A percentile compares a stretch with the other conserved stretches of the same genome.
Conservation (phyloP, 2,329 filamentous ascomycete species). For the Pezizomycotina sp. region DNA sequence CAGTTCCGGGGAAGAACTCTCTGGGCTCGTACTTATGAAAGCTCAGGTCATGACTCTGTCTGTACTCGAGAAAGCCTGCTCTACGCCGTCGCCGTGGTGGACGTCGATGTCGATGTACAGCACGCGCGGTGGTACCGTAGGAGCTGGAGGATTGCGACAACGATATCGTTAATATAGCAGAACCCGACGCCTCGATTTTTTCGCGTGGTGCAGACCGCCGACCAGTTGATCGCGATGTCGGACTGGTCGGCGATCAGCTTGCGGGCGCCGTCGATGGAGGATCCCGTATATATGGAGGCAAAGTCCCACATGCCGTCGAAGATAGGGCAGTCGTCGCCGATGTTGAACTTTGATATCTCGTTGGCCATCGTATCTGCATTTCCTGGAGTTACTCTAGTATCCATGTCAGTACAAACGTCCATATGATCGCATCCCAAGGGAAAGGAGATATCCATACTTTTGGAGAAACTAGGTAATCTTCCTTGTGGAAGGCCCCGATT, state of each 20-base stretch:
- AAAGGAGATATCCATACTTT: slow-evolving; percentile 25
- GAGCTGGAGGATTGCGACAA: slow-evolving; percentile 48
- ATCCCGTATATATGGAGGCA: slow-evolving; percentile 81
- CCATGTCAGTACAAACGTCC: slow-evolving; percentile 42
- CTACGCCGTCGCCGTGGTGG: slow-evolving; percentile 51
- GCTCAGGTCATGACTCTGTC: slow-evolving; percentile 56
- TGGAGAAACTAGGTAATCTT: slow-evolving; percentile 80
- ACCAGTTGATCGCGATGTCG: slow-evolving; percentile 96
- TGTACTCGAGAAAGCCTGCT: slow-evolving; percentile 56
- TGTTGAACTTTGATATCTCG: slow-evolving; percentile 78
- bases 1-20: slow-evolving; percentile 55
- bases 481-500: slow-evolving; percentile 68
- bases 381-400: slow-evolving; percentile 77
- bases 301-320: slow-evolving; percentile 95
- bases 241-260: slow-evolving; percentile 75
- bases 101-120: slow-evolving; percentile 53
- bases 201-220: no score
- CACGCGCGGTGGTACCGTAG: slow-evolving; percentile 46
- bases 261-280: slow-evolving; percentile 75
- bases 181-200: slow-evolving; percentile 94
- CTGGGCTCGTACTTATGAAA: slow-evolving; percentile 50
- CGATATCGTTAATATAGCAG: slow-evolving; percentile 86
- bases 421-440: not conserved
- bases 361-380: slow-evolving; percentile 91
- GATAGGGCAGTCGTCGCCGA: slow-evolving; percentile 86